phyloP scores from a whole-genome alignment of 257 asterid species.

The Scutellaria baicalensis region DNA sequence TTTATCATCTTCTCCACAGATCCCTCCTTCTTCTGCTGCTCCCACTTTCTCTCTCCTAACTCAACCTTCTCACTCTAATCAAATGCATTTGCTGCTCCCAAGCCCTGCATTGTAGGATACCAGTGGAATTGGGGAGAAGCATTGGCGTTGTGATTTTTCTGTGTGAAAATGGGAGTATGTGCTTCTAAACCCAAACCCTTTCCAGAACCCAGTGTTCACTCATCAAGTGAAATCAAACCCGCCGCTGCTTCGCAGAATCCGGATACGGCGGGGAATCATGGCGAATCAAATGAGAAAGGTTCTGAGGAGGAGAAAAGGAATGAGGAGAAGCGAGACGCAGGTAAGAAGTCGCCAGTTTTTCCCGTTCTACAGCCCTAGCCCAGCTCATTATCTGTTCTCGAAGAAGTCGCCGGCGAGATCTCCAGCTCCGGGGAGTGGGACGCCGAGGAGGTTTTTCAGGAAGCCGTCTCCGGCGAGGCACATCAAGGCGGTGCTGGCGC shows the following conservation, averaged over 20 bases:
- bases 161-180: slow-evolving; percentile 55
- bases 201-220: slow-evolving; percentile 22
- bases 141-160: neutral
- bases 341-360: slow-evolving; percentile 69
- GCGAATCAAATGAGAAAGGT: neutral
- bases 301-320: slow-evolving; percentile 25
- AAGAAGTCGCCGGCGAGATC: slow-evolving; percentile 86
- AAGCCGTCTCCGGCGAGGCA: slow-evolving; percentile 91
- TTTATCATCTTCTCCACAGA: slow-evolving; percentile 10
- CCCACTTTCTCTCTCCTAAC: neutral
- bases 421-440: slow-evolving; percentile 36
- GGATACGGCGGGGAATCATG: neutral
- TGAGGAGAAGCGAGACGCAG: slow-evolving; percentile 27
- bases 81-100: too few relatives aligned
- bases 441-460: slow-evolving; percentile 65
- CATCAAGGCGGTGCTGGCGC: slow-evolving; percentile 68
- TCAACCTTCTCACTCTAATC: too few relatives aligned
- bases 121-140: neutral
- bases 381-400: slow-evolving; percentile 65
- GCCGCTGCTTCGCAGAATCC: neutral
- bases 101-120: too few relatives aligned
- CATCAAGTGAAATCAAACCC: slow-evolving; percentile 5
- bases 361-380: slow-evolving; percentile 86
- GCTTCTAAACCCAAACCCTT: slow-evolving; percentile 64
- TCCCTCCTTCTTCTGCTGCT: neutral